phyloP scores from a whole-genome alignment of 106 monocot species.

The Alisma plantagoaquatica region DNA sequence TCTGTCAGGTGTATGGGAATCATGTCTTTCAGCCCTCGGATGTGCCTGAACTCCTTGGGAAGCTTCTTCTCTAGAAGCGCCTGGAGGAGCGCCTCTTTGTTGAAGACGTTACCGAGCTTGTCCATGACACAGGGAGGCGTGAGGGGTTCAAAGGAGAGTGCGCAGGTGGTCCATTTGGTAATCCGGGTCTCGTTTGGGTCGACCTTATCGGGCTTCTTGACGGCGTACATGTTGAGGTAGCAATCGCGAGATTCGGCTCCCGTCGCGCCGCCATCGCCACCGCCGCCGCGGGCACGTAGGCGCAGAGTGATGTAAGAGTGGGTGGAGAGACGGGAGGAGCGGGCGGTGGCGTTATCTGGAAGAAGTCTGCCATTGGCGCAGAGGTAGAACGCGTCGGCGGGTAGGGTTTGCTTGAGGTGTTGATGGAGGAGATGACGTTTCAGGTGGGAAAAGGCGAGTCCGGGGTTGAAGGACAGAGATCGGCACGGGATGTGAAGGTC shows the following conservation, averaged over 20 bases:
- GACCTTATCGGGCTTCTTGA: constrained; percentile 93
- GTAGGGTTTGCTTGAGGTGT: constrained; percentile 18
- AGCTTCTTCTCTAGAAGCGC: constrained; percentile 62
- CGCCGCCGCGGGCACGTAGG: constrained; percentile 64
- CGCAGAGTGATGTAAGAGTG: constrained; percentile 37
- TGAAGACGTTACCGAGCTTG: constrained; percentile 76
- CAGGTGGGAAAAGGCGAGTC: constrained; percentile 29
- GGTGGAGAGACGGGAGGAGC: constrained; percentile 16
- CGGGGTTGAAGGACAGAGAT: constrained; percentile 24
- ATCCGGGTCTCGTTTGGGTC: constrained; percentile 88
- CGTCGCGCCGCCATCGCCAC: constrained; percentile 93
- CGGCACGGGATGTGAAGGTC: constrained; percentile 43
- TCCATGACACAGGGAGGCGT: constrained; percentile 64
- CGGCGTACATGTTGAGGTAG: constrained; percentile 93
- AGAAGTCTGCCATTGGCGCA: constrained; percentile 43
- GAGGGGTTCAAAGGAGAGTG: constrained; percentile 78
- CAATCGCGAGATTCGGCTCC: constrained; percentile 96
- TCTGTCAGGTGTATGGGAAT: constrained; percentile 40
- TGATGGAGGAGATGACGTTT: constrained; percentile 7
- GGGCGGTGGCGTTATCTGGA: constrained; percentile 29
- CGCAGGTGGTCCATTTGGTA: constrained; percentile 80
- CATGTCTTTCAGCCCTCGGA: constrained; percentile 79
- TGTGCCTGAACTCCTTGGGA: constrained; percentile 68
- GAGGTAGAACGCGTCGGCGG: constrained; percentile 55
- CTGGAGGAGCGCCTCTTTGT: constrained; percentile 76